Base-by-base conservation (phyloP, 371 early-diverging fungal genomes). In the Funneliformis caledonium region DNA sequence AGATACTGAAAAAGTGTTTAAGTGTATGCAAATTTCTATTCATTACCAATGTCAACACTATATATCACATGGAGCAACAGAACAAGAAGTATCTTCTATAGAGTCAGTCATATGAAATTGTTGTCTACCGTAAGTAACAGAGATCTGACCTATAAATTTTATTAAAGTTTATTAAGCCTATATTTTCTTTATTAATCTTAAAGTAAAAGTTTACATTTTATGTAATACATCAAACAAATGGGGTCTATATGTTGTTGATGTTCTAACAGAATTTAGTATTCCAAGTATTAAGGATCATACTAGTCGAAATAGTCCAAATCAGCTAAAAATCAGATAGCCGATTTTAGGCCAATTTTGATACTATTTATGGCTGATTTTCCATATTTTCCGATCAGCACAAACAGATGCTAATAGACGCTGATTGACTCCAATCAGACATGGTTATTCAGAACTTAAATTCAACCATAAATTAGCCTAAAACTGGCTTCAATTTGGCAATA, bases 261-360 rank as follows among this genome's bases (percentile, higher is more conserved):
- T 45, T 75, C 11, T 75, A 75, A 75, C 31, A 42, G 75, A 75
- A 75, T 75, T 75, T 75, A 75, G 26, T 75, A 75, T 75, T 26
- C 75, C 75, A 75, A 75, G 26, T 75, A 75, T 61, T 61, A 75
- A 75, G 75, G 60, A 75, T 75, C 75, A 75, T n/a, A n/a, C n/a
- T n/a, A n/a, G n/a, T n/a, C n/a, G n/a, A n/a, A n/a, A n/a, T n/a
- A n/a, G n/a, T n/a, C n/a, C n/a, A n/a, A n/a, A n/a, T n/a, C n/a
- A n/a, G n/a, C n/a, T n/a, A n/a, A n/a, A n/a, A n/a, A n/a, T n/a
- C n/a, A n/a, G n/a, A n/a, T n/a, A n/a, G n/a, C n/a, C n/a, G n/a
- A n/a, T n/a, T n/a, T n/a, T n/a, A n/a, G n/a, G n/a, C n/a, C n/a
- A n/a, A n/a, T n/a, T n/a, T n/a, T n/a, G n/a, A n/a, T n/a, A n/a